Percentiles rank a stretch among this genome's conserved stretches.
These are phyloP conservation scores for Lagenidium sp. DNA, from an alignment of 352 stramenopile genomes.

Conservation along the genomic window DNA sequence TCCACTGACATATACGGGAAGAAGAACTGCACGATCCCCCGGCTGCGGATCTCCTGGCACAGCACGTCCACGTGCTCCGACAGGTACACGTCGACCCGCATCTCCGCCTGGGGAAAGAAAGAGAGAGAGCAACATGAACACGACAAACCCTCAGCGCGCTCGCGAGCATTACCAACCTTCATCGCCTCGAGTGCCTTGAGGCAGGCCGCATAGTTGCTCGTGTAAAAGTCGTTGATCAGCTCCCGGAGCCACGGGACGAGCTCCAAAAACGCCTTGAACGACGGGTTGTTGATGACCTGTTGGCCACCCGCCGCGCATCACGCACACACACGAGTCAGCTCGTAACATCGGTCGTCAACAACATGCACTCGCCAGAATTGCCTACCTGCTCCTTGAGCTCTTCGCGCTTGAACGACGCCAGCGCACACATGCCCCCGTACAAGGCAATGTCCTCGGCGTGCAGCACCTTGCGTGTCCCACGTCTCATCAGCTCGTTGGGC, in stretches of 20 bases:
- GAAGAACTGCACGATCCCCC: conserved; percentile 87
- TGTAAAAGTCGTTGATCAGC: conserved; percentile 85
- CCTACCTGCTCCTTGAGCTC: conserved; percentile 71
- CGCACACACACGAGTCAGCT: no score
- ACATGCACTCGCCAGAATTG: no score
- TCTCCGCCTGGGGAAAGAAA: conserved; percentile 29
- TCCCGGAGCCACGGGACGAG: conserved; percentile 81
- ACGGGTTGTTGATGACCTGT: conserved; percentile 80
- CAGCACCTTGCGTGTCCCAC: conserved; percentile 24
- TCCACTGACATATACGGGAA: conserved; percentile 83
- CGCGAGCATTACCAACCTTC: conserved; percentile 29
- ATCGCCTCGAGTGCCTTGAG: conserved; percentile 66
- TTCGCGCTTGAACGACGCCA: conserved; percentile 78
- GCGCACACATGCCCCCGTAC: conserved; percentile 77
- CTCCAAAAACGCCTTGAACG: conserved; percentile 86
- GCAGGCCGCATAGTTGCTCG: conserved; percentile 78
- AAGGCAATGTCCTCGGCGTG: conserved; percentile 83
- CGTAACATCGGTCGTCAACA: no score
- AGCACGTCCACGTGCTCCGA: conserved; percentile 62
- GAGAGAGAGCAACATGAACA: background rate
- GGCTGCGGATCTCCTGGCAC: conserved; percentile 74
- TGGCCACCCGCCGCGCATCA: background rate
- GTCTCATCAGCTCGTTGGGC: background rate
- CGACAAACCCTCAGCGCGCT: background rate
- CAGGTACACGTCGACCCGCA: conserved; percentile 77